phyloP scores from a whole-genome alignment of 2,329 filamentous ascomycete genomes.

The Madurella fahalii region DNA sequence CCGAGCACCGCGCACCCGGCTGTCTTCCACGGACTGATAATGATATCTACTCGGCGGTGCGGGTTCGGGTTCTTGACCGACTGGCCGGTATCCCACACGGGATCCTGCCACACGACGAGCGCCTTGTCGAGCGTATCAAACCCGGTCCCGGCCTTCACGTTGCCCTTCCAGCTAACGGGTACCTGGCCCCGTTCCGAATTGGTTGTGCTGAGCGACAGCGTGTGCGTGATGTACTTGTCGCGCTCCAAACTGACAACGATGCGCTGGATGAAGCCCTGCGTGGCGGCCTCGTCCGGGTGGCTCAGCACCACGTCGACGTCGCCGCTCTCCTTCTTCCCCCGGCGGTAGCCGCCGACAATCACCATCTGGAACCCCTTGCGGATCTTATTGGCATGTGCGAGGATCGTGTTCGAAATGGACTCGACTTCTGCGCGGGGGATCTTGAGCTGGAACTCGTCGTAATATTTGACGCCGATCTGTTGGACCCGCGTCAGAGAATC shows the following conservation, averaged over 20 bases:
- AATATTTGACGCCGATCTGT: slow-evolving; percentile 92
- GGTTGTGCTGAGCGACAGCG: slow-evolving; percentile 63
- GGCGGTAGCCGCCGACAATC: slow-evolving; percentile 76
- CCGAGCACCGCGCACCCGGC: slow-evolving; percentile 83
- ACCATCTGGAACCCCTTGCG: slow-evolving; percentile 51
- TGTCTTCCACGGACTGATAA: slow-evolving; percentile 83
- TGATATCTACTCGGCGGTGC: slow-evolving; percentile 87
- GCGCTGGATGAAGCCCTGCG: slow-evolving; percentile 65
- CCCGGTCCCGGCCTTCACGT: slow-evolving; percentile 48
- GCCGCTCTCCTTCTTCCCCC: slow-evolving; percentile 68
- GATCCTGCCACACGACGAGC: slow-evolving; percentile 85
- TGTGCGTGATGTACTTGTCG: slow-evolving; percentile 73
- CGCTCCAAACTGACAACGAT: slow-evolving; percentile 68
- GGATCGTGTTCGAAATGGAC: slow-evolving; percentile 59
- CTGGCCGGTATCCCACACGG: slow-evolving; percentile 40
- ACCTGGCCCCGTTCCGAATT: slow-evolving; percentile 69
- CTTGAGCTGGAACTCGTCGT: slow-evolving; percentile 72
- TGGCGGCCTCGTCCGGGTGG: slow-evolving; percentile 67
- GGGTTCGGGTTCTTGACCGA: slow-evolving; percentile 61
- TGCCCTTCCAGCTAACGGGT: slow-evolving; percentile 51
- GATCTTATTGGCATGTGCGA: slow-evolving; percentile 62
- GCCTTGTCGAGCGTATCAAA: slow-evolving; percentile 92
- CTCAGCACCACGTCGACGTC: slow-evolving; percentile 86
- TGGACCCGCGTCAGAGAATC: slow-evolving; percentile 68
- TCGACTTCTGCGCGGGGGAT: slow-evolving; percentile 74